Evolutionary conservation across 2,329 filamentous ascomycete species (phyloP), one percentile per base, ranked within the genome.

Genomic region (Arthrobotrys entomopaga): DNA sequence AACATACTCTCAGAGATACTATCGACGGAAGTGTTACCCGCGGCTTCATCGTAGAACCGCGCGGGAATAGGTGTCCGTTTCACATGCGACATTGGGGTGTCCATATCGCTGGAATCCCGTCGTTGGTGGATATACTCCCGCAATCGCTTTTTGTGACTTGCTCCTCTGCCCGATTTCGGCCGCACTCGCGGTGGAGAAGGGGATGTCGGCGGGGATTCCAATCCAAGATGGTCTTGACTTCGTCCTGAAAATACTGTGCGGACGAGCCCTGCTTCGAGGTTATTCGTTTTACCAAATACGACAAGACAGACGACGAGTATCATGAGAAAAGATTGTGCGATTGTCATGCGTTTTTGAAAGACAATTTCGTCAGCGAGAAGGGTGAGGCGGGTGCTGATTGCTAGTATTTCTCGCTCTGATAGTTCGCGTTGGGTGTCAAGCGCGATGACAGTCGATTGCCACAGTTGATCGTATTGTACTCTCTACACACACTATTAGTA

Each of bases 361-460:
- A 90, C 87, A 22, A 98, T 87, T 81, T 99, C 95, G 79, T 98
- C 94, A n/a, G 94, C 94, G 10, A 99, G 86, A 34, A 98, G 85
- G 69, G 91, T 93, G 46, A 99, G 86, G 22, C 95, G 87, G 7
- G 88, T 84, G 78, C 89, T 91, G 61, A 98, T 85, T 2, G 93
- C 93, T 48, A 93, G 85, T 73, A 96, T 90, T 80, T 98, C 93
- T 65, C 88, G 86, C 79, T 93, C 88, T 15, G 91, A 91, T 77
- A 92, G 89, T 79, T 96, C 91, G 48, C 92, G 89, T 81, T 97
- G 94, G 48, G 89, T 89, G 80, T 97, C 93, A 13, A 98, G 87
- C 29, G 96, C 93, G 65, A 97, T 89, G 20, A 97, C 90, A 10
- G 96, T 97, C 19, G 91, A 94, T 81, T 97, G 93, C 93, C 94